Evolutionary conservation across 2,329 filamentous ascomycete species (phyloP).

Genomic region (Hypomyces perniciosus): DNA sequence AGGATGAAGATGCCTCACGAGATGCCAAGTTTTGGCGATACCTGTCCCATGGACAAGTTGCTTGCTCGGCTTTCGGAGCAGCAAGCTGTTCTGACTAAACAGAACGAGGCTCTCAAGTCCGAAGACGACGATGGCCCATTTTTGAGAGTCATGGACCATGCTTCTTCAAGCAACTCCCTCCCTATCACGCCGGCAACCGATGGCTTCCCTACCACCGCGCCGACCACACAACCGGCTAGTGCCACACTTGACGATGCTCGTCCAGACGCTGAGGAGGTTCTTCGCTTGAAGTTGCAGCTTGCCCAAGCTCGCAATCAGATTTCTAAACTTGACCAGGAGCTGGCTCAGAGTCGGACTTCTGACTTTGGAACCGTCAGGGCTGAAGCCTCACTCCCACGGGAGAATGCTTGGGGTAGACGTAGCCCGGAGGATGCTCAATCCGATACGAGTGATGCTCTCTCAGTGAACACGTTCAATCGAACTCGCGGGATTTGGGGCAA

Average conservation of each 20-base stretch:
- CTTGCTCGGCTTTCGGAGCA: slow-evolving; percentile 70
- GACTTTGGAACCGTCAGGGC: slow-evolving; percentile 21
- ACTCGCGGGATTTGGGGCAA: slow-evolving; percentile 52
- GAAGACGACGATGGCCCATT: slow-evolving; percentile 32
- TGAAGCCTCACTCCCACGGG: slow-evolving; percentile 25
- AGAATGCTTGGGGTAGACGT: slow-evolving; percentile 43
- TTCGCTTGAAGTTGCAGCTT: slow-evolving; percentile 64
- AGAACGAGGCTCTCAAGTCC: slow-evolving; percentile 47
- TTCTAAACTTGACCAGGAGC: slow-evolving; percentile 63
- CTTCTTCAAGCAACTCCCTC: slow-evolving; percentile 51
- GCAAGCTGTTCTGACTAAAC: slow-evolving; percentile 52
- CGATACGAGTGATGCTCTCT: slow-evolving; percentile 50
- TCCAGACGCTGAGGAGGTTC: slow-evolving; percentile 50
- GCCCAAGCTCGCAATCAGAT: slow-evolving; percentile 66
- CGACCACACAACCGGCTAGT: slow-evolving; percentile 49
- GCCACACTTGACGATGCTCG: slow-evolving; percentile 39
- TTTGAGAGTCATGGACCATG: slow-evolving; percentile 37
- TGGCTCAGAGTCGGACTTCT: slow-evolving; percentile 55
- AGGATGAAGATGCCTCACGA: slow-evolving; percentile 44
- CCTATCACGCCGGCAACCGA: slow-evolving; percentile 59
- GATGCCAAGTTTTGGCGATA: slow-evolving; percentile 28
- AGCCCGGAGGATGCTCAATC: slow-evolving; percentile 49
- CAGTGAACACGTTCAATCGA: slow-evolving; percentile 46
- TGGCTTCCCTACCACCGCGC: slow-evolving; percentile 40
- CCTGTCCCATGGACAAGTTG: slow-evolving; percentile 62